phyloP scores from a whole-genome alignment of 257 asterid genomes.

The Thymus quinquecostatus region DNA sequence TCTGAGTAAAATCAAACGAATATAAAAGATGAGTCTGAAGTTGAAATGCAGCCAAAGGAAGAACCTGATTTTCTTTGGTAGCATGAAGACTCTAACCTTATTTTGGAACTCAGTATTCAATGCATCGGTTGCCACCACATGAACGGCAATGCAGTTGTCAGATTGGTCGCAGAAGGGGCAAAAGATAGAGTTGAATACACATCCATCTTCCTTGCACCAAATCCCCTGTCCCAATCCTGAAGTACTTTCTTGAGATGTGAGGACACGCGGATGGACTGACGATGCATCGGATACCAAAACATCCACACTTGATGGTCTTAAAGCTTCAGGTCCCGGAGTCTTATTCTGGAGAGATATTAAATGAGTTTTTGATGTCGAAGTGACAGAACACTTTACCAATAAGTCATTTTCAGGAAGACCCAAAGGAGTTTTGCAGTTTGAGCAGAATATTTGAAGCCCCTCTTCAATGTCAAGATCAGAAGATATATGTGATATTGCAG shows the following conservation, averaged over 20 bases:
- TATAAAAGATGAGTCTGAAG: conserved; percentile 13
- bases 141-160: conserved; percentile 75
- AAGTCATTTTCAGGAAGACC: conserved; percentile 68
- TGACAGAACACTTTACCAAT: conserved; percentile 48
- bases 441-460: conserved; percentile 65
- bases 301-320: conserved; percentile 49
- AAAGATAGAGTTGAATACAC: conserved; percentile 71
- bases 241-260: conserved; percentile 43
- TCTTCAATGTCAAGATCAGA: conserved; percentile 45
- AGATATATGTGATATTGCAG: conserved; percentile 43
- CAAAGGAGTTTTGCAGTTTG: conserved; percentile 60
- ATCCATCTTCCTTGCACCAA: conserved; percentile 99
- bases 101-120: conserved; percentile 62
- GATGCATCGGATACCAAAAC: conserved; percentile 58
- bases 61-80: conserved; percentile 17
- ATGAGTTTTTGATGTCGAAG: conserved; percentile 72
- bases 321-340: conserved; percentile 38
- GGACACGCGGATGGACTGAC: conserved; percentile 55
- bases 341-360: conserved; percentile 57
- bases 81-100: conserved; percentile 55
- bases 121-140: conserved; percentile 87
- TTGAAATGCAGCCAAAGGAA: conserved; percentile 10
- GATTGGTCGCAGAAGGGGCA: conserved; percentile 74
- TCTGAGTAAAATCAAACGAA: conserved; percentile 43
- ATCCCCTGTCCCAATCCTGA: conserved; percentile 66